Conservation (phyloP, 2,329 filamentous ascomycete genomes). For the Plenodomus biglobosus region DNA sequence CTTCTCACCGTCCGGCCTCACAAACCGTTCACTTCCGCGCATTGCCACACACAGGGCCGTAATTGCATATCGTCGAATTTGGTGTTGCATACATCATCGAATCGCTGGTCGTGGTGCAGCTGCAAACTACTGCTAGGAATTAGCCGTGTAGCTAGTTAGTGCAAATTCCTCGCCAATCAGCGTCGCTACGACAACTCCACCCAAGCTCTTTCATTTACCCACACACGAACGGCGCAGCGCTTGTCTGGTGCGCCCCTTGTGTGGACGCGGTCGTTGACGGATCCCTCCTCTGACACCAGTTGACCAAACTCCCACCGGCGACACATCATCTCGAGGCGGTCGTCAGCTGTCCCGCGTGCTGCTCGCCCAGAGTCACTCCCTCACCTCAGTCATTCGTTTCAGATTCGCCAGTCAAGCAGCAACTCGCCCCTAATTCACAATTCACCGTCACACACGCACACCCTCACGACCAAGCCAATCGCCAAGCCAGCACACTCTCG, state of each 20-base stretch:
- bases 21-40: neutral
- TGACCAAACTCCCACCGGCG: slow-evolving; percentile 17
- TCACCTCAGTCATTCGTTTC: slow-evolving; percentile 47
- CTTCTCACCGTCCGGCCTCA: neutral
- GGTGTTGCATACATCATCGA: slow-evolving; percentile 7
- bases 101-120: slow-evolving; percentile 6
- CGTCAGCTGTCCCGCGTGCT: neutral
- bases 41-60: no score
- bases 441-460: slow-evolving; percentile 11
- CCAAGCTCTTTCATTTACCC: slow-evolving; percentile 6
- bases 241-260: slow-evolving; percentile 18
- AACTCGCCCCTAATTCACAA: slow-evolving; percentile 23
- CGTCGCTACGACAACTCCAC: slow-evolving; percentile 6
- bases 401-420: slow-evolving; percentile 16
- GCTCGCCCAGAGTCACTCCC: slow-evolving; percentile 8
- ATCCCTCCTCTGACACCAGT: slow-evolving; percentile 16
- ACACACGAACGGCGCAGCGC: slow-evolving; percentile 5
- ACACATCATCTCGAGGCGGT: neutral
- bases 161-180: slow-evolving; percentile 14
- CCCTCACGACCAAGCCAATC: slow-evolving; percentile 13
- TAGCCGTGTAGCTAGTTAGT: slow-evolving; percentile 8
- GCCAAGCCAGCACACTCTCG: slow-evolving; percentile 23
- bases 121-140: slow-evolving; percentile 1
- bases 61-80: slow-evolving; percentile 3
- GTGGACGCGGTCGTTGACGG: slow-evolving; percentile 9